A percentile compares a stretch with the other conserved stretches of the same genome.
These are phyloP conservation scores for Gaultheria prostrata DNA, from an alignment of 148 eudicot genomes.

Conservation along the genomic window DNA sequence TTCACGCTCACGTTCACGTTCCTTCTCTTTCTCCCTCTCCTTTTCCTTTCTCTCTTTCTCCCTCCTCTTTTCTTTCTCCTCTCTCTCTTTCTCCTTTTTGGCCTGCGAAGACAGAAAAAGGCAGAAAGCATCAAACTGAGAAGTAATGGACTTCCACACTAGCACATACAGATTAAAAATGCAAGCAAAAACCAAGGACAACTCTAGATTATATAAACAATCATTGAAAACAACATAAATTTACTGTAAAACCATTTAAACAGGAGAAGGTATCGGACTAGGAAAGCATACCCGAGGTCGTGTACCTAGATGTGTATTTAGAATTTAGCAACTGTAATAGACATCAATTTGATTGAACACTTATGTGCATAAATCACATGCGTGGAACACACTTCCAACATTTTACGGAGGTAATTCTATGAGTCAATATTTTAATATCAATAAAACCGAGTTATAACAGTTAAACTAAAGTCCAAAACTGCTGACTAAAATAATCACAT, in stretches of 20 bases:
- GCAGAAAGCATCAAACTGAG: neutral
- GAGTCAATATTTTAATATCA: neutral
- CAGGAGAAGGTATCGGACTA: neutral
- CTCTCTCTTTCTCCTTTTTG: conserved; percentile 78
- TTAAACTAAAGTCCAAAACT: neutral
- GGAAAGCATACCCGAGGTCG: neutral
- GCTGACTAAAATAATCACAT: neutral
- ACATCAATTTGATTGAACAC: neutral
- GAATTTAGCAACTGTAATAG: neutral
- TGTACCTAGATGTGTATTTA: neutral
- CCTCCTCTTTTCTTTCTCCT: conserved; percentile 71
- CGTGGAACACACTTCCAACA: neutral
- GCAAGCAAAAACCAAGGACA: neutral
- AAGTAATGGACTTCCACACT: neutral
- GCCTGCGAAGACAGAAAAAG: conserved; percentile 39
- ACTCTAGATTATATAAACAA: neutral
- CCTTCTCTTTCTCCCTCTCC: conserved; percentile 39
- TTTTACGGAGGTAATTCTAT: neutral
- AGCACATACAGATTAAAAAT: neutral
- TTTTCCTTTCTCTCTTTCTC: conserved; percentile 45
- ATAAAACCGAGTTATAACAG: neutral
- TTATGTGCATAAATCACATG: neutral
- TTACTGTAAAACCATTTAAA: neutral
- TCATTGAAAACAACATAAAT: neutral
- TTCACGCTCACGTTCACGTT: conserved; percentile 54